Percentiles rank a stretch among this genome's conserved stretches.
These are phyloP conservation scores for Ananas comosus DNA, from an alignment of 176 grass and related monocot genomes.

Conservation along the genomic window DNA sequence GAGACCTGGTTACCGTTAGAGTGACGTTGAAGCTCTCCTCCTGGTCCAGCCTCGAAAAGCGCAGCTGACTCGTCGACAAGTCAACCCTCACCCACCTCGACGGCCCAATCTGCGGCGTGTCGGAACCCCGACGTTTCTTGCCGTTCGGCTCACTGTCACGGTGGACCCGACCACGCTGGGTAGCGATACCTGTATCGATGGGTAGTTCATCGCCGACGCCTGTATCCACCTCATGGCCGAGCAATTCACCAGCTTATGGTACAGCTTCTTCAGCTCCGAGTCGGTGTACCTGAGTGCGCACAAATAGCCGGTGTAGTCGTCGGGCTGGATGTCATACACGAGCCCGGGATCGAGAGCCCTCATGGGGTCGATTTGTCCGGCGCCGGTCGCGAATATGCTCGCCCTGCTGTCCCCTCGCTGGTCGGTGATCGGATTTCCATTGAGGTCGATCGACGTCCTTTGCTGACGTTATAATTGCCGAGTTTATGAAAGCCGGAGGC, in stretches of 20 bases:
- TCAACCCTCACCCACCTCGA: constrained; percentile 12
- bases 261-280: neutral
- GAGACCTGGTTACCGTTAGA: neutral
- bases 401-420: constrained; percentile 20
- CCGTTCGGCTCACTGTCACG: constrained; percentile 29
- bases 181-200: constrained; percentile 27
- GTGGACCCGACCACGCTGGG: neutral
- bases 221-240: neutral
- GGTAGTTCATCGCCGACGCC: constrained; percentile 43
- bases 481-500: constrained; percentile 51
- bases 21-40: constrained; percentile 37
- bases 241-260: constrained; percentile 14
- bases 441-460: constrained; percentile 17
- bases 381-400: constrained; percentile 32
- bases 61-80: constrained; percentile 28
- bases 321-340: constrained; percentile 33
- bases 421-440: constrained; percentile 31
- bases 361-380: constrained; percentile 32
- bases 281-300: constrained; percentile 31
- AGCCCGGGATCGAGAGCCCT: constrained; percentile 47
- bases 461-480: constrained; percentile 62
- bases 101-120: neutral
- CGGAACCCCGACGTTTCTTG: constrained; percentile 36
- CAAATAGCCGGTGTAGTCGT: constrained; percentile 40
- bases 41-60: constrained; percentile 23